Percentiles rank a stretch among this genome's conserved stretches.
These are phyloP conservation scores for Colletotrichum sp. DNA, from an alignment of 2,329 filamentous ascomycete species.

Conservation along the genomic window DNA sequence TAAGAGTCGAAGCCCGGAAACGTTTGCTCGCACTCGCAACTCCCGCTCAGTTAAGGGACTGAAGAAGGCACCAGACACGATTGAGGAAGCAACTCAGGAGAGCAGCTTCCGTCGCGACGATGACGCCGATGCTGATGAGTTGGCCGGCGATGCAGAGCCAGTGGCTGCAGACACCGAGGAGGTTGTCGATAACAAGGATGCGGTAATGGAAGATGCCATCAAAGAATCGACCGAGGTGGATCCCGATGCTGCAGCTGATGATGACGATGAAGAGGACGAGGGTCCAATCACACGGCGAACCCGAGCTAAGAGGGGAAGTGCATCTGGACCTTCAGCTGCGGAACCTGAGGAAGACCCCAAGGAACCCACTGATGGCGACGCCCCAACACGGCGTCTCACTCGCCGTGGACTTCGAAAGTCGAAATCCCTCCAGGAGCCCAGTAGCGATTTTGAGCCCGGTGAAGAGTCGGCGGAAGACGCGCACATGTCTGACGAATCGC, in stretches of 20 bases:
- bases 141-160: conserved; percentile 35
- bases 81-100: conserved; percentile 61
- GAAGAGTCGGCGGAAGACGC: conserved; percentile 62
- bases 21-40: conserved; percentile 46
- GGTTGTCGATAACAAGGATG: conserved; percentile 21
- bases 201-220: conserved; percentile 27
- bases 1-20: conserved; percentile 62
- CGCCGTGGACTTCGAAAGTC: conserved; percentile 50
- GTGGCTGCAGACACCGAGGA: conserved; percentile 28
- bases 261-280: conserved; percentile 56
- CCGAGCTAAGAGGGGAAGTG: conserved; percentile 38
- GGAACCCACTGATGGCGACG: conserved; percentile 28
- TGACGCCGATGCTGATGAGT: conserved; percentile 42
- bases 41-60: conserved; percentile 58
- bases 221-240: conserved; percentile 33
- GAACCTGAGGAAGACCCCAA: conserved; percentile 32
- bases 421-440: conserved; percentile 56
- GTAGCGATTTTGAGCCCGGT: conserved; percentile 66
- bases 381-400: conserved; percentile 52
- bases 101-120: conserved; percentile 43
- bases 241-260: conserved; percentile 30
- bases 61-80: conserved; percentile 52
- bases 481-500: conserved; percentile 40
- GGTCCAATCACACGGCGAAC: conserved; percentile 53
- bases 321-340: conserved; percentile 29